A percentile compares a stretch with the other conserved stretches of the same genome.
Evolutionary conservation across 2,329 filamentous ascomycete species (phyloP).

Genomic region (Alternaria ventricosa): DNA sequence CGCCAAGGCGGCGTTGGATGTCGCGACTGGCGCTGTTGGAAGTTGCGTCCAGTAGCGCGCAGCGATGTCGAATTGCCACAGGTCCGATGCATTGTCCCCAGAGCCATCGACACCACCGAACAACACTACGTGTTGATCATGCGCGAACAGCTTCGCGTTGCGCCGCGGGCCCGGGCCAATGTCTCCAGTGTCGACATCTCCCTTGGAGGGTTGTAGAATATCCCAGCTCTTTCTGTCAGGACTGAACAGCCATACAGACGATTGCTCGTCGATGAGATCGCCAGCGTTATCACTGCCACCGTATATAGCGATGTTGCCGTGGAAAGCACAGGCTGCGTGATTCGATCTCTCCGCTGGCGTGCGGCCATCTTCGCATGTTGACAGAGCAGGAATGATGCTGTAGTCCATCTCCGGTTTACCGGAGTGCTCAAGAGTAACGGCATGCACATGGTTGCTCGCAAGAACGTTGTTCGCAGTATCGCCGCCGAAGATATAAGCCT

Average conservation of each 20-base stretch:
- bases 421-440: conserved; percentile 45
- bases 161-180: conserved; percentile 28
- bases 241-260: conserved; percentile 52
- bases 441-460: conserved; percentile 53
- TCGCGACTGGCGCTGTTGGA: conserved; percentile 34
- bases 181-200: conserved; percentile 14
- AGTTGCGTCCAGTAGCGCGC: conserved; percentile 32
- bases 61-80: conserved; percentile 35
- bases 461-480: conserved; percentile 43
- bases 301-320: conserved; percentile 49
- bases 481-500: conserved; percentile 56
- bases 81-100: conserved; percentile 31
- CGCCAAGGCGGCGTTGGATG: conserved; percentile 45
- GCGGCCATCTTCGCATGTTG: conserved; percentile 34
- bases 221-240: conserved; percentile 39
- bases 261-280: conserved; percentile 43
- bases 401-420: conserved; percentile 48
- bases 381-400: conserved; percentile 50
- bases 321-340: conserved; percentile 51
- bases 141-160: conserved; percentile 29
- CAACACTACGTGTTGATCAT: conserved; percentile 27
- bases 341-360: conserved; percentile 47
- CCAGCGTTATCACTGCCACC: conserved; percentile 46
- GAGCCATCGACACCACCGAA: conserved; percentile 37
- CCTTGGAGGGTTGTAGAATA: conserved; percentile 20